Evolutionary conservation across 2,329 filamentous ascomycete genomes (phyloP).

Genomic region (Xylaria sp.): DNA sequence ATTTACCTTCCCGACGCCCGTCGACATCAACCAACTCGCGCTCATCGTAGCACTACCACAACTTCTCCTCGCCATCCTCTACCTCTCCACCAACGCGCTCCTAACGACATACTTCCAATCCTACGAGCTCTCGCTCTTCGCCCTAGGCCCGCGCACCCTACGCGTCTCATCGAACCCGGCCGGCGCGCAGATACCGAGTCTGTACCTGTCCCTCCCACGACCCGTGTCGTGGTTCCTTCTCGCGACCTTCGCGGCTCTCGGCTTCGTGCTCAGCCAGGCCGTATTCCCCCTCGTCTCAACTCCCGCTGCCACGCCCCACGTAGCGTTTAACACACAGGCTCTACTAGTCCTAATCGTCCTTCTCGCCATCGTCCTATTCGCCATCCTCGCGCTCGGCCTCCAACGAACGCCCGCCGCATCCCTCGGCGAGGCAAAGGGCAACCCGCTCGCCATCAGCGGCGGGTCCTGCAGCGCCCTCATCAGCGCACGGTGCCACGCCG

Average conservation of each 20-base stretch:
- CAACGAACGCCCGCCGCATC: constrained; percentile 52
- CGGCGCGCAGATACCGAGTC: constrained; percentile 58
- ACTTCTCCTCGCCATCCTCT: constrained; percentile 58
- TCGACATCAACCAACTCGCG: constrained; percentile 43
- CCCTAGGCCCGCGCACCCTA: constrained; percentile 50
- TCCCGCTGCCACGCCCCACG: constrained; percentile 38
- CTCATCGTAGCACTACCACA: constrained; percentile 60
- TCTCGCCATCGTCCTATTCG: constrained; percentile 51
- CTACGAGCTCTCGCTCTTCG: constrained; percentile 60
- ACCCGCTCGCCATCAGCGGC: constrained; percentile 59
- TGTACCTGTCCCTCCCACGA: constrained; percentile 62
- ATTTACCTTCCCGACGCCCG: constrained; percentile 43
- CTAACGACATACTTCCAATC: constrained; percentile 61
- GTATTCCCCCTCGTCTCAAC: constrained; percentile 49
- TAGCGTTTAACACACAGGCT: constrained; percentile 57
- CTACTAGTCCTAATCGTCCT: constrained; percentile 56
- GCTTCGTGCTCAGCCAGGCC: constrained; percentile 59
- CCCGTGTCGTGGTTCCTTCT: constrained; percentile 58
- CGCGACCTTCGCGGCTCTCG: constrained; percentile 55
- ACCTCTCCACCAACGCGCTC: constrained; percentile 59
- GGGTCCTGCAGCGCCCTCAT: constrained; percentile 64
- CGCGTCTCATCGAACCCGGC: constrained; percentile 57
- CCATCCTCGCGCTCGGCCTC: constrained; percentile 53
- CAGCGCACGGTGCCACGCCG: constrained; percentile 59
- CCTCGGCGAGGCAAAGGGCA: constrained; percentile 52